Conservation (phyloP, 2,329 filamentous ascomycete species). For the Fonsecaea multimorphosa region DNA sequence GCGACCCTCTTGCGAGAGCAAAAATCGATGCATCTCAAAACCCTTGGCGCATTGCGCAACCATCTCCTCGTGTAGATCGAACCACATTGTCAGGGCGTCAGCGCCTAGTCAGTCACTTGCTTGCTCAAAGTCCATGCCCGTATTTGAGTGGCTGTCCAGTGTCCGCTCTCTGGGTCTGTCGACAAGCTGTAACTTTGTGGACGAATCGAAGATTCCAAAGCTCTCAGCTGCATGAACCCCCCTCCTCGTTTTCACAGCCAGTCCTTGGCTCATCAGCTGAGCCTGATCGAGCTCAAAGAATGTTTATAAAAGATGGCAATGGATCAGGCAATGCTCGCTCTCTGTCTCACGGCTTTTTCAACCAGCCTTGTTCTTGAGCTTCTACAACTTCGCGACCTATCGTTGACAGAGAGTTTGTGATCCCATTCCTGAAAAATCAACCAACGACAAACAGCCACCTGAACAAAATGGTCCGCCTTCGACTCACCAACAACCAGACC, state of each 20-base stretch:
- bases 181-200: background rate
- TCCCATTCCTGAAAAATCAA: no score
- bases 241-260: background rate
- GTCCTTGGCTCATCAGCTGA: conserved; percentile 1
- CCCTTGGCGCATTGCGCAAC: conserved; percentile 2
- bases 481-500: background rate
- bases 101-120: background rate
- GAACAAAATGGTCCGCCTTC: conserved; percentile 1
- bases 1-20: no score
- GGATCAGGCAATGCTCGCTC: background rate
- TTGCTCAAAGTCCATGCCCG: background rate
- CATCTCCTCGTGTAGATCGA: background rate
- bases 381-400: background rate
- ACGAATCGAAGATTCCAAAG: background rate
- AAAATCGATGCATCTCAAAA: background rate
- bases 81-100: background rate
- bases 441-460: background rate
- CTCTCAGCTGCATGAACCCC: background rate
- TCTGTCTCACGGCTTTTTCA: background rate
- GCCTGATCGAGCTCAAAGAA: background rate
- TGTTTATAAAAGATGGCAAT: background rate
- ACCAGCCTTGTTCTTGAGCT: background rate
- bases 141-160: background rate
- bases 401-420: no score
- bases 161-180: background rate